Evolutionary conservation across 1,284 basidiomycete species (phyloP).

Genomic region (Jaminaea rosea): DNA sequence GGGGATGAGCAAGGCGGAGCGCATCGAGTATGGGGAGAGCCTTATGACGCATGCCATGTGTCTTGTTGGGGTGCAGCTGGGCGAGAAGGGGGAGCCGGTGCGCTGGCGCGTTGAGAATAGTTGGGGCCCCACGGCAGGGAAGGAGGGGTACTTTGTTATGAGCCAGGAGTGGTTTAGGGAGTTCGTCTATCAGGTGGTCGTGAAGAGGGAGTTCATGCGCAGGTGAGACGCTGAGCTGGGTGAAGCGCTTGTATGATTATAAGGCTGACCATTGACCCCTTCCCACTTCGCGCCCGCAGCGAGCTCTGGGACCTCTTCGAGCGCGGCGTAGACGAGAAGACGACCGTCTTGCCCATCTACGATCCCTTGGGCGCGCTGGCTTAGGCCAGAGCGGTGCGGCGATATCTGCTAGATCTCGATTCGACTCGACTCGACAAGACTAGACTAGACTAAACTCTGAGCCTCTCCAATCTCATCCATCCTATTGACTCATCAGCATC

Average conservation of each 20-base stretch:
- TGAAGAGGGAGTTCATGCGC: conserved; percentile 23
- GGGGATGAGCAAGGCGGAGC: conserved; percentile 68
- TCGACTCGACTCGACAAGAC: too few relatives aligned
- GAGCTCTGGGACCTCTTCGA: conserved; percentile 23
- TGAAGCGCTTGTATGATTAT: too few relatives aligned
- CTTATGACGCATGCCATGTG: conserved; percentile 76
- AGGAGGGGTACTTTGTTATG: conserved; percentile 85
- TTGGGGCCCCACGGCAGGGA: conserved; percentile 70
- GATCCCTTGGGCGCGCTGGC: conserved; percentile 27
- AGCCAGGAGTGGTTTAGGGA: conserved; percentile 69
- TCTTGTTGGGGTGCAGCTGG: conserved; percentile 27
- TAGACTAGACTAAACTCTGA: too few relatives aligned
- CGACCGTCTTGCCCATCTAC: conserved; percentile 49
- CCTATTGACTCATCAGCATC: too few relatives aligned
- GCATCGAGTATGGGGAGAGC: conserved; percentile 70
- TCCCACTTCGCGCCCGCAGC: too few relatives aligned
- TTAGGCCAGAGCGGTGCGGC: too few relatives aligned
- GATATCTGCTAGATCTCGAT: too few relatives aligned
- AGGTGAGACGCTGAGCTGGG: too few relatives aligned
- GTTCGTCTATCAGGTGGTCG: conserved; percentile 50
- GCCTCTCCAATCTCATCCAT: too few relatives aligned
- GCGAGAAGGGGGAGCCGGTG: conserved; percentile 59
- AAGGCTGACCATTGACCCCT: too few relatives aligned
- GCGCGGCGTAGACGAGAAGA: conserved; percentile 19
- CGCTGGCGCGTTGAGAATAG: conserved; percentile 92